Percentiles rank a stretch among this genome's conserved stretches.
These are phyloP conservation scores for Scedosporium boydii DNA, from an alignment of 2,329 filamentous ascomycete species.

Conservation along the genomic window DNA sequence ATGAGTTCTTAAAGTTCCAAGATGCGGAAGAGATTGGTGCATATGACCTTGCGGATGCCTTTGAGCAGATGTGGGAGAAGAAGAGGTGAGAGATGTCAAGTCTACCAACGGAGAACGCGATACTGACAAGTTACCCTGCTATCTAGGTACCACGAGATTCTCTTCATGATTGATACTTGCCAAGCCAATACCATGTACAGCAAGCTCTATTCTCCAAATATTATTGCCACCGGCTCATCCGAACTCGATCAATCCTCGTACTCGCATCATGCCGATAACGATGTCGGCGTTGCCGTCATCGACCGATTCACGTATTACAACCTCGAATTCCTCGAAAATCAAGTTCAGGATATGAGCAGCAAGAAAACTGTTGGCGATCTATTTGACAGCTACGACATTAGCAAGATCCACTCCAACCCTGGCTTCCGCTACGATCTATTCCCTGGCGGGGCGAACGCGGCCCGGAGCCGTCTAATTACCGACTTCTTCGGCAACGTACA, in stretches of 20 bases:
- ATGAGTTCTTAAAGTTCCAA: conserved; percentile 97
- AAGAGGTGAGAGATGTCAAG: conserved; percentile 51
- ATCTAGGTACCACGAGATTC: conserved; percentile 78
- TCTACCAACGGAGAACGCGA: not conserved
- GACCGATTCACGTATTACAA: conserved; percentile 99
- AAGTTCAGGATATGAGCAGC: conserved; percentile 75
- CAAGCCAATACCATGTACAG: conserved; percentile 99
- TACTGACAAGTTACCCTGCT: not conserved
- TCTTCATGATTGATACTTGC: conserved; percentile 99
- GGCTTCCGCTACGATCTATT: conserved; percentile 96
- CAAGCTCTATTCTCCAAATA: conserved; percentile 95
- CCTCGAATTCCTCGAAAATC: conserved; percentile 87
- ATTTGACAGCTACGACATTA: conserved; percentile 91
- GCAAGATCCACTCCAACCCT: conserved; percentile 87
- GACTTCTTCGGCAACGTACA: conserved; percentile 99
- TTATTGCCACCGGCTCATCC: conserved; percentile 93
- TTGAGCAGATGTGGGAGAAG: conserved; percentile 99
- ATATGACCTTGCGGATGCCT: conserved; percentile 91
- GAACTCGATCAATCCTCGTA: conserved; percentile 95
- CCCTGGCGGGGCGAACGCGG: conserved; percentile 67
- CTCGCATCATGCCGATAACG: conserved; percentile 94
- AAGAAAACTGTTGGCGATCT: conserved; percentile 88
- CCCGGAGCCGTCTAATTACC: conserved; percentile 72
- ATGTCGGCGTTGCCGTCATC: conserved; percentile 95
- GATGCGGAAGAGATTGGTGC: conserved; percentile 96